Base-by-base conservation (phyloP, 176 grass and related monocot genomes). In the Melocanna baccifera region DNA sequence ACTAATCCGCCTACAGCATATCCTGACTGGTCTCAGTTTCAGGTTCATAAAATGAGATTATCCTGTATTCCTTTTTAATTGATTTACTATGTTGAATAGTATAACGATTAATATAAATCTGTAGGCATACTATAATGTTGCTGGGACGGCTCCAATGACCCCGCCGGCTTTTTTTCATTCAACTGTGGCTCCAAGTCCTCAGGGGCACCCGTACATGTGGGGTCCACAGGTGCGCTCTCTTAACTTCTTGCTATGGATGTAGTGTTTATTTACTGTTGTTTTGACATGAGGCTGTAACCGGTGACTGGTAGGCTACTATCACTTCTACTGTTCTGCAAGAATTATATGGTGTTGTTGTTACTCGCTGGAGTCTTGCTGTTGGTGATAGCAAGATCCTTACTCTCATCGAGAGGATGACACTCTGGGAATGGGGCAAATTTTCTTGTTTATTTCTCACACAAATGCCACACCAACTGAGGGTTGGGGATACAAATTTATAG, bases 201-300 rank as follows among this genome's bases (percentile, higher is more conserved):
- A 91, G 79, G 86, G 90, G 23, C 86, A 88, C 59, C 90, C 86
- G 1, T 91, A 88, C 45, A 88, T 91, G 86, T 91, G 90, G 90
- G 85, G 77, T 67, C 86, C 90, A 86, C 90, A 88, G 86, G 90
- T 91, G 82, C 22, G 51, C 45, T 81, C 57, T 85, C 11, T 40
- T 59, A 62, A 28, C 57, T 62, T 62, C n/a, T 19, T 43, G 6
- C 55, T 61, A n/a, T 76, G 69, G 15, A 53, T 68, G 25, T 68
- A 85, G 18, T 77, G 37, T 77, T 58, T 7, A 82, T 66, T 41
- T 70, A 71, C 67, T 61, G 5, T 61, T 58, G 1, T 59, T 41
- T 69, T 3, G 23, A 71, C 34, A 71, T 51, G 43, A 30, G 56
- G 67, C 19, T 46, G 28, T 82, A 71, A 70, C 3, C 9, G 0